Evolutionary conservation across 1,284 basidiomycete genomes (phyloP).

Genomic region (Heterobasidion occidentale): DNA sequence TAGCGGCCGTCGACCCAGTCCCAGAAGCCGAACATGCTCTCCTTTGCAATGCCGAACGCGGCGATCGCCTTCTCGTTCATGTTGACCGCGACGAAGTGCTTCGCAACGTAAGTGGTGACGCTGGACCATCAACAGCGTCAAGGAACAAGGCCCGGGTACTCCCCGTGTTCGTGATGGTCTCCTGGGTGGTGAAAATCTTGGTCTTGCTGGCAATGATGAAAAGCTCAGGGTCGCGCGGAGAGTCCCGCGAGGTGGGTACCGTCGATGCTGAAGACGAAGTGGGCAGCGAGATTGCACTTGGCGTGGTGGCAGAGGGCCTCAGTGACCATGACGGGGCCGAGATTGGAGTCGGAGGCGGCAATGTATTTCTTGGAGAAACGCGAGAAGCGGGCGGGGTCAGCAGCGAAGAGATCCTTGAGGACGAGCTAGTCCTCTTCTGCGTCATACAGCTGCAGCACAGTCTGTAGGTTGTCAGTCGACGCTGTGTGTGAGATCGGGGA

Average conservation of each 20-base stretch:
- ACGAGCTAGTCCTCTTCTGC: conserved; percentile 69
- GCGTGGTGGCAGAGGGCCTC: conserved; percentile 94
- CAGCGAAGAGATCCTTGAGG: conserved; percentile 86
- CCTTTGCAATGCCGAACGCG: conserved; percentile 86
- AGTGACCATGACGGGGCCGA: conserved; percentile 98
- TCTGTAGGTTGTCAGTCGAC: no score
- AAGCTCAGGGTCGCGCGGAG: conserved; percentile 85
- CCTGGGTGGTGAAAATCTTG: conserved; percentile 99
- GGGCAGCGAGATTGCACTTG: conserved; percentile 79
- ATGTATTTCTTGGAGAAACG: conserved; percentile 81
- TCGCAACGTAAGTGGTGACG: conserved; percentile 90
- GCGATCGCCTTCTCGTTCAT: conserved; percentile 95
- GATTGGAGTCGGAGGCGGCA: conserved; percentile 72
- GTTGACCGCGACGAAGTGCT: conserved; percentile 97
- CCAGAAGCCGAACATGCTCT: conserved; percentile 99
- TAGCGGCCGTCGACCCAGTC: conserved; percentile 95
- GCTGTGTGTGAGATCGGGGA: no score
- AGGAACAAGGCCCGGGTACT: conserved; percentile 96
- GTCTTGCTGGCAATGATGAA: conserved; percentile 99
- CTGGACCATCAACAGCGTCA: conserved; percentile 44
- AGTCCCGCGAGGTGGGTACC: conserved; percentile 96
- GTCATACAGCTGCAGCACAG: conserved; percentile 53
- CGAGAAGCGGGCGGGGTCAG: conserved; percentile 81
- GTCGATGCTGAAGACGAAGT: conserved; percentile 98
- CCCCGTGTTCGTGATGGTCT: conserved; percentile 98